phyloP scores from a whole-genome alignment of 1,139 yeast genomes.

The Sugiyamaella novakii region DNA sequence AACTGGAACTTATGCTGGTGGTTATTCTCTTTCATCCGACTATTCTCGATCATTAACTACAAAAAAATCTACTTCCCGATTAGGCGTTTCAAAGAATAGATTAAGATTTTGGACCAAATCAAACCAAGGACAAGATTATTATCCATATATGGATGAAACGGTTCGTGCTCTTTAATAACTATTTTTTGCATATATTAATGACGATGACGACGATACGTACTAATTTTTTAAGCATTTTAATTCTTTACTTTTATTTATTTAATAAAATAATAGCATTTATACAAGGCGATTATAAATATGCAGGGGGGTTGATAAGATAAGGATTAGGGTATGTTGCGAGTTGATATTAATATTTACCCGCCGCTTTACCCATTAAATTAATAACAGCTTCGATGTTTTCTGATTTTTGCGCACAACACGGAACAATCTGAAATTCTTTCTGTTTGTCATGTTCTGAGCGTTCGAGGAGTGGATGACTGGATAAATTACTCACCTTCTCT shows the following conservation, averaged over 20 bases:
- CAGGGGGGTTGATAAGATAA: too few relatives aligned
- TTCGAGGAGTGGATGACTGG: constrained; percentile 7
- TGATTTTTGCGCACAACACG: constrained; percentile 76
- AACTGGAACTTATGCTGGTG: not conserved
- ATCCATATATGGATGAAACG: constrained; percentile 15
- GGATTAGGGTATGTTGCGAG: too few relatives aligned
- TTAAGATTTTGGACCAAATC: constrained; percentile 19
- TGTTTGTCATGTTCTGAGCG: too few relatives aligned
- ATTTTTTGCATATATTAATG: constrained; percentile 14
- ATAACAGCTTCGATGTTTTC: constrained; percentile 75
- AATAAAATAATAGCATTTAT: too few relatives aligned
- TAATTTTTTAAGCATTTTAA: not conserved
- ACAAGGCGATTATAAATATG: too few relatives aligned
- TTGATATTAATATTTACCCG: constrained; percentile 40
- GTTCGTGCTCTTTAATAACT: constrained; percentile 4
- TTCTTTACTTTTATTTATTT: not conserved
- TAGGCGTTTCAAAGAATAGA: constrained; percentile 12
- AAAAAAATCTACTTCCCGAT: constrained; percentile 3
- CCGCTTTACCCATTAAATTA: constrained; percentile 67
- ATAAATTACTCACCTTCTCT: constrained; percentile 14
- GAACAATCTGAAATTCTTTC: constrained; percentile 67
- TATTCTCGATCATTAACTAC: constrained; percentile 14
- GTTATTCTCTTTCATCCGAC: constrained; percentile 16
- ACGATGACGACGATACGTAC: constrained; percentile 4
- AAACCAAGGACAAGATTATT: constrained; percentile 11